Base-by-base conservation (phyloP, 805 yeast species). In the Saturnispora sekii region DNA sequence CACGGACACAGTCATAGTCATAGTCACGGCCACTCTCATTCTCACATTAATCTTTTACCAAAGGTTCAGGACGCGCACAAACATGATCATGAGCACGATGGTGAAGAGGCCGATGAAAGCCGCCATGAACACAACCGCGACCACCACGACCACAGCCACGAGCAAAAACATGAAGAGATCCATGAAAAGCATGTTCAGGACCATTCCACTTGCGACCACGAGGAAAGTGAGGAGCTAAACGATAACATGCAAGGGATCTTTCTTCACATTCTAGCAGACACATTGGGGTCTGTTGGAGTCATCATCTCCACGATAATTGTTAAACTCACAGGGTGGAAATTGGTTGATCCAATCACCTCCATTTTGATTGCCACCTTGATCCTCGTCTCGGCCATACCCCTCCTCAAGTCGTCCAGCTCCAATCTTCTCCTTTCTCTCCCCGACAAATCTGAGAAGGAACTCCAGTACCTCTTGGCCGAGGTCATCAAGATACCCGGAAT, bases 251-350 rank as follows among this genome's bases (percentile, higher is more conserved):
- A 82, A 47, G 99, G 99, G 11, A 86, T 93, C 5, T 93, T 93
- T 56, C 67, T 93, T 38, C 99, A 93, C 55, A 84, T 93, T 29
- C 60, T 93, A 38, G 99, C 99, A 0, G 99, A 93, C 56, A 89
- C 97, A 0, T 67, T 93, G 35, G 99, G 99, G 0, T 90, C 97
- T 0, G 95, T 89, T 0, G 97, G 97, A 6, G 99, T 94, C 14
- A 89, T 93, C n/a, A 62, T 87, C 1, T 88, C 97, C 0, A 90
- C 98, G 0, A 44, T 87, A 5, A 64, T 93, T 34, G 84, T 90
- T 8, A 77, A 80, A 47, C 55, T 78, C 31, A 64, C 73, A 9
- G 76, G 77, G 14, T 75, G 84, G 77, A 74, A 79, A 44, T 81
- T 95, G 1, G 82, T 90, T 58, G 99, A 93, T 58, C 97, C 99